These are phyloP conservation scores for Auricularia sp. DNA, from an alignment of 768 basidiomycete genomes.

Conservation along the genomic window DNA sequence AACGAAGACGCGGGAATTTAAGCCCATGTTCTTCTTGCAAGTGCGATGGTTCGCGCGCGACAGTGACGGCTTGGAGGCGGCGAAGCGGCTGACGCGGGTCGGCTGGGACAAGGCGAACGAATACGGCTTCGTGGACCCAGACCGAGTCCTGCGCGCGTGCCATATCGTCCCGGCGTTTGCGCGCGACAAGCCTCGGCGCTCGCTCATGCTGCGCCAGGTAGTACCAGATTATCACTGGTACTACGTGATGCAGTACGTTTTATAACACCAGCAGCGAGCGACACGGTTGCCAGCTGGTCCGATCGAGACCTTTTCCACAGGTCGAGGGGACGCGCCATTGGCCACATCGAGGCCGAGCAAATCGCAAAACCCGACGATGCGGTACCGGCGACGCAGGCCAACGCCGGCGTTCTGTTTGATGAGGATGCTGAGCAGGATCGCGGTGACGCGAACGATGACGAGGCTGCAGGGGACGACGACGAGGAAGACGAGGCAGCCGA, in stretches of 20 bases:
- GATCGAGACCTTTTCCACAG: slow-evolving; percentile 32
- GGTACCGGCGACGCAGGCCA: background rate
- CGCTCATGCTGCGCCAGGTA: slow-evolving; percentile 4
- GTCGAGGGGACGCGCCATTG: slow-evolving; percentile 20
- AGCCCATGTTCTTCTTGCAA: background rate
- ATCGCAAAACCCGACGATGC: background rate
- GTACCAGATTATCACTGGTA: slow-evolving; percentile 24
- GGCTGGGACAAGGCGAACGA: slow-evolving; percentile 13
- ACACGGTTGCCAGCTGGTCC: slow-evolving; percentile 17
- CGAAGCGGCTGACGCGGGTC: background rate
- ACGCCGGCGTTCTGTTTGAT: too few species aligned
- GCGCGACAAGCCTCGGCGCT: slow-evolving; percentile 11
- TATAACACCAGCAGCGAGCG: background rate
- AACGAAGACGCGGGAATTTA: background rate
- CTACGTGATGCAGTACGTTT: slow-evolving; percentile 27
- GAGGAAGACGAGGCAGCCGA: background rate
- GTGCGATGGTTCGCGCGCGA: background rate
- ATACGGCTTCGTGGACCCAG: slow-evolving; percentile 39
- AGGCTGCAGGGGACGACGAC: background rate
- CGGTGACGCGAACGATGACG: background rate
- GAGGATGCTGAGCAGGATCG: too few species aligned
- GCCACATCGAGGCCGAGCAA: slow-evolving; percentile 11
- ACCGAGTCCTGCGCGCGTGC: slow-evolving; percentile 24
- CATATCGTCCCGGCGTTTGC: slow-evolving; percentile 36
- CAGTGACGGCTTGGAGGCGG: background rate